A percentile compares a stretch with the other conserved stretches of the same genome.
These are phyloP conservation scores for Cryptococcus sp. DNA, from an alignment of 1,284 basidiomycete species.

Conservation along the genomic window DNA sequence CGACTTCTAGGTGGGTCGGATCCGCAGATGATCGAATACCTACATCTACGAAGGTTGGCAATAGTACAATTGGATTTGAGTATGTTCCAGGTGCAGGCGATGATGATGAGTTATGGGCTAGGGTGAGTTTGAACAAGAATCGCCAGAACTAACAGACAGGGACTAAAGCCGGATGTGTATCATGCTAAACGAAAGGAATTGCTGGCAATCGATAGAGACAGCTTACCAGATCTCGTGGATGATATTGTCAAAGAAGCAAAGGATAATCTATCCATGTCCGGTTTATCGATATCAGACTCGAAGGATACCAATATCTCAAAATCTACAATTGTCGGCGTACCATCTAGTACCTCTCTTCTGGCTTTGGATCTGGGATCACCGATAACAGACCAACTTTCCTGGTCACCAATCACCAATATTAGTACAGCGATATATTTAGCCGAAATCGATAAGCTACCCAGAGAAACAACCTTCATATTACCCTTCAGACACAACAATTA, in stretches of 20 bases:
- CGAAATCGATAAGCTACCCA: slow-evolving; percentile 19
- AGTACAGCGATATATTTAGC: slow-evolving; percentile 16
- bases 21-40: slow-evolving; percentile 27
- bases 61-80: slow-evolving; percentile 40
- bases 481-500: not conserved
- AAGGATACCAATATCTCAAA: not conserved
- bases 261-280: not conserved
- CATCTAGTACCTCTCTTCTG: slow-evolving; percentile 9
- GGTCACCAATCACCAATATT: not conserved
- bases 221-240: slow-evolving; percentile 30
- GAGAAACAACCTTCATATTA: not conserved
- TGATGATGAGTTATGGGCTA: slow-evolving; percentile 48
- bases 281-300: not conserved
- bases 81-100: slow-evolving; percentile 48
- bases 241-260: slow-evolving; percentile 13
- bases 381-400: not conserved
- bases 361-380: slow-evolving; percentile 28
- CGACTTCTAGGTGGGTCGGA: slow-evolving; percentile 41
- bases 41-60: slow-evolving; percentile 22
- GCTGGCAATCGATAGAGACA: slow-evolving; percentile 28
- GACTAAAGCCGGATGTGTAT: slow-evolving; percentile 37
- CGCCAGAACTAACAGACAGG: slow-evolving; percentile 21
- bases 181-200: slow-evolving; percentile 29
- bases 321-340: slow-evolving; percentile 9
- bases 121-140: slow-evolving; percentile 19